Base-by-base conservation (phyloP, 2,329 filamentous ascomycete species). In the Fusarium pseudograminearum region DNA sequence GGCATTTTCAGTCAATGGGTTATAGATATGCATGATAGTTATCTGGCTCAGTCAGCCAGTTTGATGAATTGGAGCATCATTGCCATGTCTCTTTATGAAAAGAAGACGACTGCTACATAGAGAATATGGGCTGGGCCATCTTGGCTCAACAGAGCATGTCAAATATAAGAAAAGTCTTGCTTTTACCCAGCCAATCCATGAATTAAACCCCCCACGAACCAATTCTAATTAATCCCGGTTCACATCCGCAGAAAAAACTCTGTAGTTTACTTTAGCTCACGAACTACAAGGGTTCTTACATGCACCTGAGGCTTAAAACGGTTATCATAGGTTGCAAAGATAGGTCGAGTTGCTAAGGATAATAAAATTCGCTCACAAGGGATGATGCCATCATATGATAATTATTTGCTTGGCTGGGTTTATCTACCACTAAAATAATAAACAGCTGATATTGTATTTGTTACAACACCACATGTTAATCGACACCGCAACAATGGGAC, bases 301-400 rank as follows among this genome's bases (percentile, higher is more conserved):
- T 57, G 67, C 44, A 70, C 24, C 28, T 57, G 67, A 70, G 67
- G 63, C 67, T 70, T 57, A 65, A 70, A 68, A 52, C 57, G 67
- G 67, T 20, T 60, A 69, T 34, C 40, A 4, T 59, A 40, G 55
- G 53, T 53, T 55, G 14, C 44, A 47, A 42, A 34, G 52, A 46
- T 54, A 54, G 34, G 22, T 38, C 7, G 22, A 51, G 22, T 34
- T 20, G 30, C 45, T 50, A 31, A 44, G 16, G 18, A 16, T 24
- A 31, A 18, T n/a, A 20, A 71, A 70, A 71, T 71, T 65, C 63
- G 50, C 67, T 71, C 67, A 68, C 47, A 31, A 31, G 36, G n/a
- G 12, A 48, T 50, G 34, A 57, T 61, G 24, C 46, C 52, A 61
- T 70, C 57, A 70, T 42, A 70, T 63, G 61, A 67, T 53, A 34